phyloP scores from a whole-genome alignment of 176 grass and related monocot species.

The Hsuehochloa calcarea region DNA sequence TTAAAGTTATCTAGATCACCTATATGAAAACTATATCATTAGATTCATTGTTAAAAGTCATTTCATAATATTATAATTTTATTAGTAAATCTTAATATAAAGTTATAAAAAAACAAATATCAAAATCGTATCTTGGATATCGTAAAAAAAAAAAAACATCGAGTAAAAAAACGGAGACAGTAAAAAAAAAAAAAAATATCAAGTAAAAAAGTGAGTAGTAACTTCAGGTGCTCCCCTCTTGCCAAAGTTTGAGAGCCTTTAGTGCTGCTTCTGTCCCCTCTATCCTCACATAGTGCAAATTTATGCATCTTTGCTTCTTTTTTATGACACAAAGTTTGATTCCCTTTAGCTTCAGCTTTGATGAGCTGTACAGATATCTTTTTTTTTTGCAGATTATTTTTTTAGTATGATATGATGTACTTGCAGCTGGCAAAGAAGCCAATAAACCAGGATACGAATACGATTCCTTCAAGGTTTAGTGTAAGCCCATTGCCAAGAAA shows the following conservation, averaged over 20 bases:
- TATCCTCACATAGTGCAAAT: conserved; percentile 31
- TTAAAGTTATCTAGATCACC: too few species aligned
- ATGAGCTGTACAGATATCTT: conserved; percentile 17
- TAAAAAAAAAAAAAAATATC: too few species aligned
- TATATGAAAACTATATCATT: too few species aligned
- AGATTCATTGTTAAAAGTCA: too few species aligned
- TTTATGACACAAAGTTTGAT: conserved; percentile 21
- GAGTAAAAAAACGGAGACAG: too few species aligned
- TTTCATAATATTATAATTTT: too few species aligned
- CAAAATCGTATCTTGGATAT: too few species aligned
- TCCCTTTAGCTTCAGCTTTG: conserved; percentile 21
- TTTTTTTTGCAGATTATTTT: background rate
- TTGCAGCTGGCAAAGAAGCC: conserved; percentile 9
- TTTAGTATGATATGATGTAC: background rate
- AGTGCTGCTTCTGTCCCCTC: conserved; percentile 9
- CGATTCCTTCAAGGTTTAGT: conserved; percentile 12
- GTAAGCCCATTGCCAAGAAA: background rate
- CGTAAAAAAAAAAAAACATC: too few species aligned
- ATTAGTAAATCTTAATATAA: too few species aligned
- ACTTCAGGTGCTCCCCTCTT: background rate
- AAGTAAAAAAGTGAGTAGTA: background rate
- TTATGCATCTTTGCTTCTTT: conserved; percentile 27
- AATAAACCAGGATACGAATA: conserved; percentile 11
- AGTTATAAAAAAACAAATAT: too few species aligned
- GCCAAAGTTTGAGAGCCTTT: conserved; percentile 21